Conservation (phyloP, 768 basidiomycete species). For the Trametes sanguinea region DNA sequence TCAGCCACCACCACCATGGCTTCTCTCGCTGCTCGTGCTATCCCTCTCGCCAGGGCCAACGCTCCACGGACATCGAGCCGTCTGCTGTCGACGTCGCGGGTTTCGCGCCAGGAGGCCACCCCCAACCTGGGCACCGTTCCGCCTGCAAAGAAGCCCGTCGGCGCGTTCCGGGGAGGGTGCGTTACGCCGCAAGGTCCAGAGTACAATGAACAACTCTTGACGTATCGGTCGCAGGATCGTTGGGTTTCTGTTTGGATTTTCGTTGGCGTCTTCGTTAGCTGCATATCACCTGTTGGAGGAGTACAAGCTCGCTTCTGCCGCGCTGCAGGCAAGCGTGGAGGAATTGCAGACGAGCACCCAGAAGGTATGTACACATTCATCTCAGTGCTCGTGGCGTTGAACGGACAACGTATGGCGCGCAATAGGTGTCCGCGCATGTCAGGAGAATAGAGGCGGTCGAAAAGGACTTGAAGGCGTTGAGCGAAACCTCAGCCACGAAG, state of each 20-base stretch:
- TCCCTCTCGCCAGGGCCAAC: conserved; percentile 20
- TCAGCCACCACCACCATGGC: conserved; percentile 37
- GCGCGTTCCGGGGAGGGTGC: conserved; percentile 50
- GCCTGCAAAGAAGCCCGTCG: conserved; percentile 72
- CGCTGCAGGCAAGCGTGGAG: conserved; percentile 84
- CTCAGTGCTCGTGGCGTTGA: neutral
- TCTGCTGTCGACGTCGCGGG: conserved; percentile 45
- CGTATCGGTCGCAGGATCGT: conserved; percentile 53
- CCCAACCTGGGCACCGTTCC: conserved; percentile 57
- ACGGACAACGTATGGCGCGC: neutral
- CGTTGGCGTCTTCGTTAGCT: conserved; percentile 81
- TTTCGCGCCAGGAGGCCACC: conserved; percentile 40
- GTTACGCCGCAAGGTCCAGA: conserved; percentile 14
- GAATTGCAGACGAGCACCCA: conserved; percentile 83
- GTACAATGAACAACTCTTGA: neutral
- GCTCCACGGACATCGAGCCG: conserved; percentile 34
- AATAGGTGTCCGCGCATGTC: conserved; percentile 80
- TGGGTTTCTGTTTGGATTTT: conserved; percentile 89
- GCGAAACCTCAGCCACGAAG: conserved; percentile 65
- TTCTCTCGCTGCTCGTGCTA: conserved; percentile 37
- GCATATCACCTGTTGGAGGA: conserved; percentile 89
- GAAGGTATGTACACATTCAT: conserved; percentile 49
- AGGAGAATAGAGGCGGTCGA: conserved; percentile 85
- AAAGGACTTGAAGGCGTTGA: conserved; percentile 80
- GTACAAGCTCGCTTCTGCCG: conserved; percentile 85